These are phyloP conservation scores for Aurifilum marmelostoma DNA, from an alignment of 2,329 filamentous ascomycete species.

Conservation along the genomic window DNA sequence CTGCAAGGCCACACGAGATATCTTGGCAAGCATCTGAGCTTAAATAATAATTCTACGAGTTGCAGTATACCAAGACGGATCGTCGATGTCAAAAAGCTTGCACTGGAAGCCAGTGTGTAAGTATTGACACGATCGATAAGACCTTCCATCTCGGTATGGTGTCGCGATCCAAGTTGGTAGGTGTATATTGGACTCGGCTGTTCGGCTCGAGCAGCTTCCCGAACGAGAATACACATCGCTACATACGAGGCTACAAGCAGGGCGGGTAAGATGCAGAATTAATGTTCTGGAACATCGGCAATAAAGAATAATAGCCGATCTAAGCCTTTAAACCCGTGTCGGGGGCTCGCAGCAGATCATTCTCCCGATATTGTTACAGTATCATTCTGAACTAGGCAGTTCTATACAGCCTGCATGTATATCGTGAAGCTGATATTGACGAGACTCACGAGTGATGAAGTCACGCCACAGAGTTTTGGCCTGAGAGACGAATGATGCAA, in stretches of 20 bases:
- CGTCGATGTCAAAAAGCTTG: not conserved
- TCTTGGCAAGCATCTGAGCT: not conserved
- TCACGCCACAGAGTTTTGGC: not conserved
- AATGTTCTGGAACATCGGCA: not conserved
- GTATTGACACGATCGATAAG: not conserved
- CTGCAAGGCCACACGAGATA: not conserved
- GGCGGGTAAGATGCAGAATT: not conserved
- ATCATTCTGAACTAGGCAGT: not conserved
- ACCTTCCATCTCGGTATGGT: not conserved
- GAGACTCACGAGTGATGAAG: not conserved
- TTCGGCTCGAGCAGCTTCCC: not conserved
- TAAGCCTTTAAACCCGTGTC: not conserved
- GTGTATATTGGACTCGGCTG: not conserved
- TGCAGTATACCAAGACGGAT: not conserved
- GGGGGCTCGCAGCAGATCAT: not conserved
- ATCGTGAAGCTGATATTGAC: not conserved
- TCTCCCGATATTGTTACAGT: not conserved
- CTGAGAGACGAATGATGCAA: not conserved
- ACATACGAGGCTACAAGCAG: not conserved
- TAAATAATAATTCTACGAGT: not conserved
- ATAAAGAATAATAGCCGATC: not conserved
- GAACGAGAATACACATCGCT: not conserved
- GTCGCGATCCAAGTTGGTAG: not conserved
- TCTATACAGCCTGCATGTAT: not conserved
- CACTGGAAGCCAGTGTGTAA: too few relatives aligned